Conservation (phyloP, 192 early-diverging fungal genomes). For the Coemansia guatemalensis region DNA sequence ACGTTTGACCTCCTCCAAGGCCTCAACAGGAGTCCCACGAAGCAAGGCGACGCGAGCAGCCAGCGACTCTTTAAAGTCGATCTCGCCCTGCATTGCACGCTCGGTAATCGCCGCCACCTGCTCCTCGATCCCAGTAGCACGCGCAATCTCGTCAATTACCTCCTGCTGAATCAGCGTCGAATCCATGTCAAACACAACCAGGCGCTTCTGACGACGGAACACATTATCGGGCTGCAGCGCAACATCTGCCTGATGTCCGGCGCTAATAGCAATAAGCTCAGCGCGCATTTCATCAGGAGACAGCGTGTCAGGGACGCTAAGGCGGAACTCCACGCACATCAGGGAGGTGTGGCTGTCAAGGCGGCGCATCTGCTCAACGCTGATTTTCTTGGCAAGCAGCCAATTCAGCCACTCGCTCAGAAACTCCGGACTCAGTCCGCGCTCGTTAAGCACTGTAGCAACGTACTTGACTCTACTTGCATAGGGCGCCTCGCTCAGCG, state of each 20-base stretch:
- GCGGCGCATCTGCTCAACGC: slow-evolving; percentile 85
- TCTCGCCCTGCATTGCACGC: slow-evolving; percentile 95
- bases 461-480: slow-evolving; percentile 80
- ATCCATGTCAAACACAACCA: slow-evolving; percentile 99
- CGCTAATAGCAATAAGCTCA: slow-evolving; percentile 70
- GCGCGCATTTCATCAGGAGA: slow-evolving; percentile 68
- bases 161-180: slow-evolving; percentile 98
- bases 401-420: slow-evolving; percentile 78
- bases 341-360: slow-evolving; percentile 65
- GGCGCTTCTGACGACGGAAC: slow-evolving; percentile 83
- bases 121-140: slow-evolving; percentile 85
- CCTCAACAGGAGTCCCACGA: slow-evolving; percentile 78
- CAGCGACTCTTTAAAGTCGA: slow-evolving; percentile 96
- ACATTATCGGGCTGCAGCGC: slow-evolving; percentile 88
- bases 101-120: slow-evolving; percentile 93
- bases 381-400: slow-evolving; percentile 74
- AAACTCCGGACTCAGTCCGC: slow-evolving; percentile 74
- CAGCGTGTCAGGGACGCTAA: slow-evolving; percentile 71
- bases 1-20: slow-evolving; percentile 76
- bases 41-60: slow-evolving; percentile 82
- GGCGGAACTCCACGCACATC: slow-evolving; percentile 79
- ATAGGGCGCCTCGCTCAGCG: slow-evolving; percentile 79
- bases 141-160: slow-evolving; percentile 98
- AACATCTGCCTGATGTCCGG: slow-evolving; percentile 73
- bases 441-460: slow-evolving; percentile 83